Evolutionary conservation across 2,329 filamentous ascomycete species (phyloP), one percentile per base, ranked within the genome.

Genomic region (Neopestalotiopsis sp.): DNA sequence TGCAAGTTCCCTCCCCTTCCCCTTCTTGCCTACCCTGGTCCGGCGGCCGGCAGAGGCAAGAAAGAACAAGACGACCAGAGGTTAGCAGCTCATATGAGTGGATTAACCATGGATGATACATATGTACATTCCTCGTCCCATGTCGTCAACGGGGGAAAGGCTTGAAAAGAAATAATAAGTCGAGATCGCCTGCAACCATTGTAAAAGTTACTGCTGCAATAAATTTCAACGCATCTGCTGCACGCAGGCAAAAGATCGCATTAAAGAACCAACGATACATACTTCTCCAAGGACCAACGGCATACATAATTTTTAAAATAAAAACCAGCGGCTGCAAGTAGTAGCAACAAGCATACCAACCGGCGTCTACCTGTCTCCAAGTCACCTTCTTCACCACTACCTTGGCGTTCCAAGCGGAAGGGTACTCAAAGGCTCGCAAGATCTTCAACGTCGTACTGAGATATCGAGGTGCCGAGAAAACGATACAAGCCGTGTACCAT

Each of bases 391-490:
- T 24, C 20, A 66, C 38, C 60, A 38, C 28, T 32, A 12, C 24
- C 40, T 52, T 65, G 24, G 62, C 62, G 42, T 65, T 65, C 32
- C 62, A 65, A 30, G 34, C n/a, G 42, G 14, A 28, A 28, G 45
- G 42, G 30, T 49, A 34, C 38, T 12, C 17, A 62, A 14, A 34
- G 34, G 57, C 20, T 34, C 59, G 59, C 28, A 59, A 24, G 65
- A 60, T 67, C 65, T 59, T 60, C 56, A 57, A 62, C 59, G 66
- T 67, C 57, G 42, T 40, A 62, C 34, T 38, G 66, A 49, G 66
- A 67, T 67, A 67, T 67, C 66, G 66, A 67, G 42, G 66, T 67
- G 59, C 66, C 66, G 66, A 67, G 59, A 34, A 28, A 62, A 67
- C 20, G 28, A 57, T 30, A 60, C 32, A 66, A 65, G 65, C 61